Conservation (phyloP, 352 stramenopile genomes). For the Pythium phragmiticola region DNA sequence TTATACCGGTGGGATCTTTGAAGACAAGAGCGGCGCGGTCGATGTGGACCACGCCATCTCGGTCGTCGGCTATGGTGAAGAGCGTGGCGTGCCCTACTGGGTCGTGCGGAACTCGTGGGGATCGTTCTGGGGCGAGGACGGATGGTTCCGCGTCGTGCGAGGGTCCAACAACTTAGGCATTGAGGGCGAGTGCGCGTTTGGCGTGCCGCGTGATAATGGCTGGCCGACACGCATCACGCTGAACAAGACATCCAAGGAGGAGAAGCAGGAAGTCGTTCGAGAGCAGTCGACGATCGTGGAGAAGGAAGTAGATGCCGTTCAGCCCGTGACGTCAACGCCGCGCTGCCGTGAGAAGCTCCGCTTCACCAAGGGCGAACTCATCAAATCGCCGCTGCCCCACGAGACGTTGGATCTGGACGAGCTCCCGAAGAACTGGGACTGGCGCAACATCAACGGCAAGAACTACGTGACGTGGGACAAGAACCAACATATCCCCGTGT, state of each 20-base stretch:
- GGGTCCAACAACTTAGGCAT: constrained; percentile 93
- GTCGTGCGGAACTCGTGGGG: constrained; percentile 96
- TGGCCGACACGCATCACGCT: constrained; percentile 58
- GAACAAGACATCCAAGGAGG: constrained; percentile 21
- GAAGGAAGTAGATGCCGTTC: constrained; percentile 14
- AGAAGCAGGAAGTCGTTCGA: constrained; percentile 21
- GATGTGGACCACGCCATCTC: constrained; percentile 92
- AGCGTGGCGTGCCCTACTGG: constrained; percentile 90
- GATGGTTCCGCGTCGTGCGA: constrained; percentile 92
- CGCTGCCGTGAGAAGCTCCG: constrained; percentile 62
- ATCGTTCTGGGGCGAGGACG: constrained; percentile 94
- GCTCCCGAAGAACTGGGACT: constrained; percentile 94
- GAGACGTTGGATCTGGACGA: constrained; percentile 73
- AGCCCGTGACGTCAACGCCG: constrained; percentile 29
- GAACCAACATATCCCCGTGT: constrained; percentile 98
- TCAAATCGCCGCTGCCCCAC: constrained; percentile 72
- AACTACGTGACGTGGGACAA: constrained; percentile 97
- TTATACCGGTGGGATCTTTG: constrained; percentile 94
- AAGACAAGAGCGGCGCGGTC: constrained; percentile 84
- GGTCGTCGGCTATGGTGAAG: constrained; percentile 94
- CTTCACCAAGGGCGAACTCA: constrained; percentile 63
- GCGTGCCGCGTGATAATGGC: constrained; percentile 78
- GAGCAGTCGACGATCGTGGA: constrained; percentile 12
- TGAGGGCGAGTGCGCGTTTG: constrained; percentile 93
- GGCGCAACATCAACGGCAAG: constrained; percentile 92